phyloP scores from a whole-genome alignment of 768 basidiomycete species.

The Boletus huronensis region DNA sequence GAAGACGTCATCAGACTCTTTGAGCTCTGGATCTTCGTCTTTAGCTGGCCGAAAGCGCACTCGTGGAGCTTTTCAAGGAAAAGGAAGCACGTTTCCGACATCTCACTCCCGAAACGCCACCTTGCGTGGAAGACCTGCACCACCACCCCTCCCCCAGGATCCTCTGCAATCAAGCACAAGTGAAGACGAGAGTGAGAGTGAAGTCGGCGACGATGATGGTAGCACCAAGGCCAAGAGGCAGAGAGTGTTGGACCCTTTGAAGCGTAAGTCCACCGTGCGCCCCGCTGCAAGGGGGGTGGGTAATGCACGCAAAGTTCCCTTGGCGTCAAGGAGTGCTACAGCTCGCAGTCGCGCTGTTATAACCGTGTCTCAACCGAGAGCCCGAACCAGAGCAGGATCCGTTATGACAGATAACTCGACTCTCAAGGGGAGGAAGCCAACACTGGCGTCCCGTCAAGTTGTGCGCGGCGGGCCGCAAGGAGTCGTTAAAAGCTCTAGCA shows the following conservation, averaged over 20 bases:
- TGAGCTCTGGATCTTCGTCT: constrained; percentile 37
- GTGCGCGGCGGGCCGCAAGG: constrained; percentile 9
- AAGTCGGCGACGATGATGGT: constrained; percentile 5
- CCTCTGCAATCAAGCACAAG: constrained; percentile 20
- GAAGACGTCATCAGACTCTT: constrained; percentile 42
- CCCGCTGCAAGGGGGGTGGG: constrained; percentile 14
- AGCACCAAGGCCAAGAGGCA: constrained; percentile 22
- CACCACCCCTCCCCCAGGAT: constrained; percentile 6
- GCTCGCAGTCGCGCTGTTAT: constrained; percentile 10
- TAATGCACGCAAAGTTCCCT: constrained; percentile 11
- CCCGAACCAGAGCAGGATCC: constrained; percentile 12
- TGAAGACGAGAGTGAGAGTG: constrained; percentile 21
- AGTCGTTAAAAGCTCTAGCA: constrained; percentile 19
- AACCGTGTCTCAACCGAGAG: constrained; percentile 8
- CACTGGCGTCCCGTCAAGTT: constrained; percentile 6
- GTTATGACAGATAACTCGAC: constrained; percentile 7
- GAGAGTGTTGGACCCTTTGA: constrained; percentile 23
- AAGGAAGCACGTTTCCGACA: not conserved
- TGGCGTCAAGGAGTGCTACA: constrained; percentile 9
- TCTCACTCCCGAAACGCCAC: constrained; percentile 24
- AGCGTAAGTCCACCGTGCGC: constrained; percentile 27
- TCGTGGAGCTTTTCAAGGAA: constrained; percentile 10
- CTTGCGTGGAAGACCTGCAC: constrained; percentile 22
- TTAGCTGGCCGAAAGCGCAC: constrained; percentile 42
- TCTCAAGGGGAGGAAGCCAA: constrained; percentile 14